Evolutionary conservation across 192 early-diverging fungal genomes (phyloP), one percentile per base, ranked within the genome.

Genomic region (Coemansia sp.): DNA sequence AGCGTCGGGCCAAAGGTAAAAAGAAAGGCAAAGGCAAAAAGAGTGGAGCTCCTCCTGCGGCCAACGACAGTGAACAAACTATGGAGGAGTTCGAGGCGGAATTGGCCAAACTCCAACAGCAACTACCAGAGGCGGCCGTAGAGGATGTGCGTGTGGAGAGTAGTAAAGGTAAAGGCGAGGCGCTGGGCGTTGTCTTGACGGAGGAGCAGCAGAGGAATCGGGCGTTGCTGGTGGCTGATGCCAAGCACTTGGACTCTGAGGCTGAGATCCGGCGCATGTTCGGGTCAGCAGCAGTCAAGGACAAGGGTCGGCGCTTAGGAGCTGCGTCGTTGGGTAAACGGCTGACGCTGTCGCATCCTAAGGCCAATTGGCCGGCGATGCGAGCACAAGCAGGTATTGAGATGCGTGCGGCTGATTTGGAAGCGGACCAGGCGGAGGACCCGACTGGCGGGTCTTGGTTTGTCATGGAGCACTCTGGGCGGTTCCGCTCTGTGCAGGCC

Each of bases 221-320:
- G 27, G 75, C 75, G 44, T 67, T 84, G 64, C 67, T 84, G 38
- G 67, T 65, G 2, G 71, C 61, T 1, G 92, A 96, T 47, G 68
- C 86, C 24, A 87, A 88, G 35, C 81, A 82, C 63, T 70, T 96
- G 49, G 93, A 95, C 74, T 86, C 92, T 20, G 93, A 93, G 62
- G 89, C 89, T 15, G 96, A 98, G 80, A 93, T 97, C 88, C 87
- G 88, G 37, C 85, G 90, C 22, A 84, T 94, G 82, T 98, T 98
- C 87, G 95, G 95, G 15, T 90, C 93, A 5, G 86, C 87, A 16
- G 89, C 94, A n/a, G 87, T 93, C 24, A 88, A 85, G 39, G 60
- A 52, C 20, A 34, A 32, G n/a, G 59, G 63, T 4, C 49, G 74
- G 7, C 56, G 74, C 10, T 40, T 44, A 49, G 53, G 53, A 56